Conservation (phyloP, 768 basidiomycete genomes). For the Neoboletus subvelutipes region DNA sequence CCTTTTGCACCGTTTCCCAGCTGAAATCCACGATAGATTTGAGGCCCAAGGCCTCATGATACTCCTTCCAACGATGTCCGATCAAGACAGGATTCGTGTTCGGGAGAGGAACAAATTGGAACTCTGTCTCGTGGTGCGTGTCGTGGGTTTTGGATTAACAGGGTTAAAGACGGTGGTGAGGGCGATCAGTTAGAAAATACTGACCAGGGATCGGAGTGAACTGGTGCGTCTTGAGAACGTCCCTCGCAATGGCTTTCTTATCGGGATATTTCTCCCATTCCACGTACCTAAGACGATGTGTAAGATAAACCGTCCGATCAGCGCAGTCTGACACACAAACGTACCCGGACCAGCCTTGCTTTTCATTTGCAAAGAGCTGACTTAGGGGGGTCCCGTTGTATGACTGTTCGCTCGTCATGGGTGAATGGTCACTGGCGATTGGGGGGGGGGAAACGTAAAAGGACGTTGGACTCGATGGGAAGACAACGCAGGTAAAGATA, state of each 20-base stretch:
- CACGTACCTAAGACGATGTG: conserved; percentile 7
- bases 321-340: not conserved
- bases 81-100: conserved; percentile 50
- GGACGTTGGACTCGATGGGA: not conserved
- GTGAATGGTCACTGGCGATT: not conserved
- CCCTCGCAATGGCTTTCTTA: conserved; percentile 13
- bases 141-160: not conserved
- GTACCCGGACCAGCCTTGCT: conserved; percentile 17
- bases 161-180: not conserved
- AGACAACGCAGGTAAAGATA: not conserved
- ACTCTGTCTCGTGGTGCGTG: conserved; percentile 32
- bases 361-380: conserved; percentile 15
- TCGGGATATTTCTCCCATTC: conserved; percentile 16
- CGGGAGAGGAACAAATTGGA: conserved; percentile 48
- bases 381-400: not conserved
- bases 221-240: conserved; percentile 10
- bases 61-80: conserved; percentile 53
- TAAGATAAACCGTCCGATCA: not conserved
- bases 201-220: conserved; percentile 14
- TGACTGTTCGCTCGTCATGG: conserved; percentile 2
- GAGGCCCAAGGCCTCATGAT: conserved; percentile 50
- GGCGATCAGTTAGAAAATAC: not conserved
- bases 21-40: conserved; percentile 46
- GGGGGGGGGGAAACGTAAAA: not conserved
- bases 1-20: conserved; percentile 51